A percentile compares a stretch with the other conserved stretches of the same genome.
These are phyloP conservation scores for Lithohypha guttulata DNA, from an alignment of 2,329 filamentous ascomycete genomes.

Conservation along the genomic window DNA sequence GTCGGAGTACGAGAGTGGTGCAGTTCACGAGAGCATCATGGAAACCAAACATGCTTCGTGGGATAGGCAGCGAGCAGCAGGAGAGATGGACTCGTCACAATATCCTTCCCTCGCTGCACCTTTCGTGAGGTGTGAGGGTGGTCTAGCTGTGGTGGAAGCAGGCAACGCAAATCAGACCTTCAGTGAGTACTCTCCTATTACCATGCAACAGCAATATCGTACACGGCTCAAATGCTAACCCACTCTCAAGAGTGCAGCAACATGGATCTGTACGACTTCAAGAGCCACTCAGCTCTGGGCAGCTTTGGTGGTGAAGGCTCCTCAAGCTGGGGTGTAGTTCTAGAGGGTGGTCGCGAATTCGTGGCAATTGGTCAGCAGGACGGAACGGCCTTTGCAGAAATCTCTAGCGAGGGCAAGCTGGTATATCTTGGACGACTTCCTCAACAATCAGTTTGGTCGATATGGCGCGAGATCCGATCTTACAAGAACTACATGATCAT, in stretches of 20 bases:
- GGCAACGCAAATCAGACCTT: constrained; percentile 41
- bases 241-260: constrained; percentile 2
- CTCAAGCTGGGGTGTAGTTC: constrained; percentile 38
- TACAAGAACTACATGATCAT: constrained; percentile 33
- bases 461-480: constrained; percentile 31
- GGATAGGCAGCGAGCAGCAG: constrained; percentile 8
- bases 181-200: too few relatives aligned
- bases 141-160: constrained; percentile 35
- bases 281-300: constrained; percentile 16
- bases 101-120: constrained; percentile 12
- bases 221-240: too few relatives aligned
- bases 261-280: constrained; percentile 20
- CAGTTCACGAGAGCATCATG: constrained; percentile 12
- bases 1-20: constrained; percentile 11
- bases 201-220: too few relatives aligned
- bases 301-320: constrained; percentile 14
- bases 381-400: constrained; percentile 42
- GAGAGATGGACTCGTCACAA: constrained; percentile 8
- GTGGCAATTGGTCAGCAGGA: constrained; percentile 40
- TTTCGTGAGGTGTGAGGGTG: constrained; percentile 29
- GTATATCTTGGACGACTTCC: constrained; percentile 39
- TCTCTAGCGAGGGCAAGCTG: constrained; percentile 35
- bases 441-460: constrained; percentile 28
- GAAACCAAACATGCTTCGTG: constrained; percentile 10
- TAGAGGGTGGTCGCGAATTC: constrained; percentile 39